Conservation (phyloP, 371 early-diverging fungal species). For the Syncephalastrum racemosum region DNA sequence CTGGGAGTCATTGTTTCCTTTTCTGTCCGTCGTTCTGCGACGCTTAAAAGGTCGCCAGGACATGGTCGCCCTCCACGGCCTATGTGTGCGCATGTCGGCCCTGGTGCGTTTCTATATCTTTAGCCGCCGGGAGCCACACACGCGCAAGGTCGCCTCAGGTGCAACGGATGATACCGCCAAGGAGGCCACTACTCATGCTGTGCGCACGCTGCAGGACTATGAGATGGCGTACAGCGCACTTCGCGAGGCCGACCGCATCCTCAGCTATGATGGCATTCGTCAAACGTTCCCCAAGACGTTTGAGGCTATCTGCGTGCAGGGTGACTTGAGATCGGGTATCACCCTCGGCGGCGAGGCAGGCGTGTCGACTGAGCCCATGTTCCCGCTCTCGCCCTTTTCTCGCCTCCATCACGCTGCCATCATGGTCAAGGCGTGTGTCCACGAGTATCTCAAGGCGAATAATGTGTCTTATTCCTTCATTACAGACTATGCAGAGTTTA, state of each 20-base stretch:
- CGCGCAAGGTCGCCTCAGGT: constrained; percentile 5
- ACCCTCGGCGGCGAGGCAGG: constrained; percentile 45
- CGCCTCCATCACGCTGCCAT: constrained; percentile 44
- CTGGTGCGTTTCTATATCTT: constrained; percentile 32
- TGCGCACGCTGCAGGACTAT: constrained; percentile 18
- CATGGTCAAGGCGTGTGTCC: constrained; percentile 31
- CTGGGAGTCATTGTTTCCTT: constrained; percentile 39
- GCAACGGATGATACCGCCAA: constrained; percentile 1
- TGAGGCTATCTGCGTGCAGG: constrained; percentile 22
- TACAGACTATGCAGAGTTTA: constrained; percentile 26
- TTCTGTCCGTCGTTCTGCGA: constrained; percentile 20
- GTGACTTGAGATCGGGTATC: constrained; percentile 32
- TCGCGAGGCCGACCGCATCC: constrained; percentile 25
- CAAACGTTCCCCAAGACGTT: constrained; percentile 27
- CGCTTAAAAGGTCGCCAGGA: constrained; percentile 17
- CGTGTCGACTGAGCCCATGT: constrained; percentile 26
- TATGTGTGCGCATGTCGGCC: constrained; percentile 22
- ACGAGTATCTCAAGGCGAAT: constrained; percentile 23
- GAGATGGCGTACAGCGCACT: constrained; percentile 26
- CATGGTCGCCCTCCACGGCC: constrained; percentile 20
- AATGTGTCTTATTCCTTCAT: constrained; percentile 24
- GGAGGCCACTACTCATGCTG: neutral
- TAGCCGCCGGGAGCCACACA: constrained; percentile 15
- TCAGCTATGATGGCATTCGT: constrained; percentile 19
- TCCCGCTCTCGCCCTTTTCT: constrained; percentile 31